Conservation (phyloP, 768 basidiomycete species). For the Termitomyces sp. region DNA sequence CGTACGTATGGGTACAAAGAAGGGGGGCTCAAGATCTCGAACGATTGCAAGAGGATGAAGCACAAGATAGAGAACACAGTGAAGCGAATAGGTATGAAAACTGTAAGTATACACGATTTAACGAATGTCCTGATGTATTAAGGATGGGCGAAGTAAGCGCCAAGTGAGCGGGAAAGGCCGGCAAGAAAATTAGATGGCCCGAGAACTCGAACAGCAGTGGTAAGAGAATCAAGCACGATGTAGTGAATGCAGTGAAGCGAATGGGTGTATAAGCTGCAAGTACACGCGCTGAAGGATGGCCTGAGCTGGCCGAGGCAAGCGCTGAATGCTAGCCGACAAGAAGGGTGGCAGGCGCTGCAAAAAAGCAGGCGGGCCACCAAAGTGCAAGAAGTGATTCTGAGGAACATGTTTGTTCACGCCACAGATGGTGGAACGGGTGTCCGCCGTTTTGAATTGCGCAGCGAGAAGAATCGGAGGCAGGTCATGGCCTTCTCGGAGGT, state of each 20-base stretch:
- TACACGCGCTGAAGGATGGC: not conserved
- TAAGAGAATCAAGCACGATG: not conserved
- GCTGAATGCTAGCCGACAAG: not conserved
- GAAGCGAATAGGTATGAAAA: not conserved
- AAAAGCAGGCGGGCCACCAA: not conserved
- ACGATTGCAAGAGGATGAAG: not conserved
- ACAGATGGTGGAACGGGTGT: constrained; percentile 9
- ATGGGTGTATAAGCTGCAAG: not conserved
- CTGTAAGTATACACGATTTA: not conserved
- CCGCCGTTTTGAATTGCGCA: constrained; percentile 27
- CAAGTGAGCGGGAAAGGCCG: not conserved
- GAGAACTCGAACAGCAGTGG: not conserved
- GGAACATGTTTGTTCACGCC: not conserved
- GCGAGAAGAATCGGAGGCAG: constrained; percentile 43
- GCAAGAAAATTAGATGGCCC: not conserved
- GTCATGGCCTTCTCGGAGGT: constrained; percentile 35
- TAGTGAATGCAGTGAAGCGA: not conserved
- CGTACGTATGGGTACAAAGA: not conserved
- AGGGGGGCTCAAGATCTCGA: not conserved
- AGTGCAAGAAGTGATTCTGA: not conserved
- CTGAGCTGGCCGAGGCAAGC: not conserved
- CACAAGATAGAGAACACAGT: not conserved
- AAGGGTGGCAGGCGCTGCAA: not conserved
- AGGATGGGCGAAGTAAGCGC: not conserved
- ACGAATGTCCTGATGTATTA: not conserved